A percentile compares a stretch with the other conserved stretches of the same genome.
Conservation (phyloP, 257 asterid species). For the Knoxia roxburghii region DNA sequence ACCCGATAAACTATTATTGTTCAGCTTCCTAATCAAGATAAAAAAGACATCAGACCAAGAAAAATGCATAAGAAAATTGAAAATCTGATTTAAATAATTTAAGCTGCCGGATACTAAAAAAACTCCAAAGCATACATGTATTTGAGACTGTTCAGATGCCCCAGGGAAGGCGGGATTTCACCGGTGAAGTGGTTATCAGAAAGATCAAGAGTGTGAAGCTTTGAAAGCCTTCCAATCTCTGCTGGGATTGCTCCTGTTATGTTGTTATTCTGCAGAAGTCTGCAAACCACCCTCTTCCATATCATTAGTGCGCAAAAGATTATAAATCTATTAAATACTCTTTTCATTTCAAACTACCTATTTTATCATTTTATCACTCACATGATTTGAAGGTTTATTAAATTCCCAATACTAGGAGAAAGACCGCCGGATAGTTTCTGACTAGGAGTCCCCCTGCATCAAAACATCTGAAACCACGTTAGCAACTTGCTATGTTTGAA, state of each 20-base stretch:
- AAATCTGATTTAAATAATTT: background rate
- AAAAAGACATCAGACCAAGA: constrained; percentile 10
- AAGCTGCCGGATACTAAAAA: background rate
- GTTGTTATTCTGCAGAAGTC: constrained; percentile 85
- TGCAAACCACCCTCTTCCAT: constrained; percentile 29
- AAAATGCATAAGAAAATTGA: background rate
- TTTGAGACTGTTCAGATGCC: constrained; percentile 51
- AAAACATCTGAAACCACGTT: constrained; percentile 33
- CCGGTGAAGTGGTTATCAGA: constrained; percentile 68
- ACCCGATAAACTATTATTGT: constrained; percentile 76
- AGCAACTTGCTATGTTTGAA: background rate
- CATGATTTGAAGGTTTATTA: constrained; percentile 87
- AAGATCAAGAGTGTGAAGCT: constrained; percentile 88
- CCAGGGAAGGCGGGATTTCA: constrained; percentile 61
- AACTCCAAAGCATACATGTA: constrained; percentile 57
- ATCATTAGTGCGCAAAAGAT: constrained; percentile 12
- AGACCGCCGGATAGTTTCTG: constrained; percentile 80
- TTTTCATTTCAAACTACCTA: background rate
- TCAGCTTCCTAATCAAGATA: constrained; percentile 62
- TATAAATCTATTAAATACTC: constrained; percentile 1
- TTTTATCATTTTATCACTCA: constrained; percentile 39
- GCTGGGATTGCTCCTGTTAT: constrained; percentile 71
- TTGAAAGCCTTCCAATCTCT: constrained; percentile 66
- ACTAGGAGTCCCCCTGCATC: constrained; percentile 93
- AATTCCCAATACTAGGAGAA: constrained; percentile 86